phyloP scores from a whole-genome alignment of 345 rosid species.

The Luvunga scandens region DNA sequence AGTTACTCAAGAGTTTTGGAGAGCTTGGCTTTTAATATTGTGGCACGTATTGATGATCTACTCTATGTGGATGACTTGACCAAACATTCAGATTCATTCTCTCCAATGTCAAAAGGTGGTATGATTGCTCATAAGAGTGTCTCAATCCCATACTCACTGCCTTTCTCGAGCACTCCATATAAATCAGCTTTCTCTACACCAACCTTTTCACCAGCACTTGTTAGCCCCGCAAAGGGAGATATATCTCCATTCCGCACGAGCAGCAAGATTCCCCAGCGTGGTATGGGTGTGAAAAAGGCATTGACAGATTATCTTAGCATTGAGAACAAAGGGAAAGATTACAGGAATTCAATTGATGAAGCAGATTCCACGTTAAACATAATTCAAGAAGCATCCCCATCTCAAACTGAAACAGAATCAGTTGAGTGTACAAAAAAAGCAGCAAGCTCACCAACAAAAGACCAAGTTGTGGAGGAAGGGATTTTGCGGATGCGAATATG shows the following conservation, averaged over 20 bases:
- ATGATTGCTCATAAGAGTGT: constrained; percentile 46
- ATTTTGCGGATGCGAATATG: background rate
- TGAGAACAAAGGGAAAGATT: constrained; percentile 50
- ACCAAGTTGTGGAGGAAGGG: constrained; percentile 1
- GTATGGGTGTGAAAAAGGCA: constrained; percentile 61
- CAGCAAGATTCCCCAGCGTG: constrained; percentile 50
- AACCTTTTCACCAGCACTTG: constrained; percentile 60
- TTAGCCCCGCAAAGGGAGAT: constrained; percentile 54
- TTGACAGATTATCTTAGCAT: constrained; percentile 62
- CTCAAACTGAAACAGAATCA: constrained; percentile 24
- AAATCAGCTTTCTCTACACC: constrained; percentile 67
- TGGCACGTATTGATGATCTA: constrained; percentile 87
- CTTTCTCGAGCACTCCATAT: constrained; percentile 51
- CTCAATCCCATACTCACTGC: constrained; percentile 43
- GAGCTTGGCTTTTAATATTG: constrained; percentile 85
- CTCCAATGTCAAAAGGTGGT: constrained; percentile 52
- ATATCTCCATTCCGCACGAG: constrained; percentile 46
- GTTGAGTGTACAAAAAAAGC: constrained; percentile 29
- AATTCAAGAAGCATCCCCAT: constrained; percentile 23
- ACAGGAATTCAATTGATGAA: constrained; percentile 18
- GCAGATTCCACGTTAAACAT: constrained; percentile 13
- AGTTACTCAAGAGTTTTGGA: constrained; percentile 92
- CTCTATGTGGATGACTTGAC: constrained; percentile 84
- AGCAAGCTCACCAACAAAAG: constrained; percentile 17
- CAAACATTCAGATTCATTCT: constrained; percentile 63